Base-by-base conservation (phyloP, 2,329 filamentous ascomycete species). In the Xylariaceae sp. region DNA sequence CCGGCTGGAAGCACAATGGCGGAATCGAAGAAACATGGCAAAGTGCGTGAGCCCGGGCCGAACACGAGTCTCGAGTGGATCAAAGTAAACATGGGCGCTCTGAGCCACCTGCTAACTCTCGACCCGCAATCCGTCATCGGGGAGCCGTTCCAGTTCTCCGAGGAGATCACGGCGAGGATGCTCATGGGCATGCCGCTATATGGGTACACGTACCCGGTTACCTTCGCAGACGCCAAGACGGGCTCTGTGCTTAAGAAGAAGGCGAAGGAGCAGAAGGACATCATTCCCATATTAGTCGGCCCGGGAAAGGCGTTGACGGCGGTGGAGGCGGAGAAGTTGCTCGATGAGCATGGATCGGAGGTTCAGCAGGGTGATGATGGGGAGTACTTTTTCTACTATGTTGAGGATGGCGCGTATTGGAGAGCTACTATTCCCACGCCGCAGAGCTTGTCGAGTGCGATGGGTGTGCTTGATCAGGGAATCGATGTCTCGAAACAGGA, bases 181-280 rank as follows among this genome's bases (percentile, higher is more conserved):
- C 59, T 61, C 19, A 52, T 58, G 49, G 59, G 59, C 1, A 40
- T 54, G 9, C 59, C 59, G 1, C 49, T 60, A 1, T 61, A 61
- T 19, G 58, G 59, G n/a, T 61, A 61, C 47, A 60, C 42, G 13
- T 61, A 60, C 22, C 59, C 59, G 2, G 48, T 60, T 7, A 22
- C 42, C 9, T 42, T 39, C 5, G 50, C 13, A 13, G 18, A 18
- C 13, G 12, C 18, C 13, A 38, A 38, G 34, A 38, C 34, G 5
- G 34, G 34, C 5, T 3, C 4, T 14, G 16, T 38, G 5, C 13
- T 38, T 16, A 13, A 13, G 34, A 16, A 38, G 34, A 38, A 38
- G 16, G 16, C 13, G 5, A 38, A 13, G 34, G 22, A 28, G 22
- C 34, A 13, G 5, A 38, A 38, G 9, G 34, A 38, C 34, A 38